A percentile compares a stretch with the other conserved stretches of the same genome.
phyloP scores from a whole-genome alignment of 306 rosid genomes.

The Rosa lucieae region DNA sequence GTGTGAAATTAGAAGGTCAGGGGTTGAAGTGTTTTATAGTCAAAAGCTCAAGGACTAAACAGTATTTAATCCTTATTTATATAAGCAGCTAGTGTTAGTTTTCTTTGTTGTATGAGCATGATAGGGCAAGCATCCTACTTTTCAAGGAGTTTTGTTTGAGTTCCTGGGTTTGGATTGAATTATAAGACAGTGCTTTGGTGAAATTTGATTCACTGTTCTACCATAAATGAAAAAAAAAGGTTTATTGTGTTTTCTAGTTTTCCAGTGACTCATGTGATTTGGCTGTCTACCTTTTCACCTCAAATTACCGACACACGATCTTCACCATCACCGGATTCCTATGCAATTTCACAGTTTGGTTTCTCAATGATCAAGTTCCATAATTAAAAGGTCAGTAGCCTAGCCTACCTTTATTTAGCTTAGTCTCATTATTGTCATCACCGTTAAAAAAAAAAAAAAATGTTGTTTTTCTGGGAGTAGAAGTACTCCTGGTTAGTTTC shows the following conservation, averaged over 20 bases:
- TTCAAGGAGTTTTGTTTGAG: not conserved
- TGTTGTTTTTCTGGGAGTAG: no score
- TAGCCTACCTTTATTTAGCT: not conserved
- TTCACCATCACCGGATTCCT: slow-evolving; percentile 42
- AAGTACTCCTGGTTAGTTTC: no score
- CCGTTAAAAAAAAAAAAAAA: no score
- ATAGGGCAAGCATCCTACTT: not conserved
- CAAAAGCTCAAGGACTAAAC: no score
- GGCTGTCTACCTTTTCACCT: slow-evolving; percentile 23
- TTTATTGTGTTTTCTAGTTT: slow-evolving; percentile 20
- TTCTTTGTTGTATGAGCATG: not conserved
- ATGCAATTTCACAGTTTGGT: slow-evolving; percentile 46
- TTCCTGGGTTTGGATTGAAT: not conserved
- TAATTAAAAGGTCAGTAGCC: slow-evolving; percentile 44
- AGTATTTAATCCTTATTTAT: not conserved
- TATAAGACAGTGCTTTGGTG: slow-evolving; percentile 14
- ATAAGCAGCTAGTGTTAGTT: not conserved
- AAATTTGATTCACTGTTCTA: slow-evolving; percentile 1
- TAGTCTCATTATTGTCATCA: no score
- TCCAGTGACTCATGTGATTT: slow-evolving; percentile 13
- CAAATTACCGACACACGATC: slow-evolving; percentile 31
- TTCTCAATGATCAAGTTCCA: slow-evolving; percentile 57
- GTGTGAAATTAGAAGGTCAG: no score
- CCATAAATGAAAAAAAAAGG: slow-evolving; percentile 63
- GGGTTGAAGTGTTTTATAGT: no score